Percentiles rank a stretch among this genome's conserved stretches.
phyloP scores from a whole-genome alignment of 805 yeast genomes.

The Pichia insulana region DNA sequence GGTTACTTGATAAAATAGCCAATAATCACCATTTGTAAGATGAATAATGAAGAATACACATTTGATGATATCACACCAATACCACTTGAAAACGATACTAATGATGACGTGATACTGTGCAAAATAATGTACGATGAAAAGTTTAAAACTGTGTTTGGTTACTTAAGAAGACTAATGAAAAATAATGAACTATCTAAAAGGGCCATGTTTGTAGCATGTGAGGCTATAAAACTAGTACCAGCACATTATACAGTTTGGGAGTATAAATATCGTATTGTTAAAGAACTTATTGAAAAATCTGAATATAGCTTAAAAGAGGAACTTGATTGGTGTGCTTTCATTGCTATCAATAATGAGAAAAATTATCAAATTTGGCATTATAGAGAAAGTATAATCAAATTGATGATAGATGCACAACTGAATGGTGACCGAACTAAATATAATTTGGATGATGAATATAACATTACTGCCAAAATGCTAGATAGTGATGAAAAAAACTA shows the following conservation, averaged over 20 bases:
- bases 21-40: not conserved
- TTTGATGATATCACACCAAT: constrained; percentile 13
- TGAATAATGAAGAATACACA: constrained; percentile 7
- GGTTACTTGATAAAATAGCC: no score
- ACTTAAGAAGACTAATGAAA: constrained; percentile 50
- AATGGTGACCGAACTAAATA: constrained; percentile 19
- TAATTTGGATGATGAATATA: constrained; percentile 44
- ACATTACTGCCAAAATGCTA: constrained; percentile 59
- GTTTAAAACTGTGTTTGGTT: constrained; percentile 53
- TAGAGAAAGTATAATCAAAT: constrained; percentile 54
- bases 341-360: constrained; percentile 72
- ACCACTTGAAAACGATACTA: constrained; percentile 9
- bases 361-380: constrained; percentile 98
- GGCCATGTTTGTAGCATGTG: constrained; percentile 57
- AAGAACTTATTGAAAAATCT: constrained; percentile 22
- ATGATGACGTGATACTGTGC: constrained; percentile 32
- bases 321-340: constrained; percentile 68
- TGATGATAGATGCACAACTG: constrained; percentile 10
- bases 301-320: constrained; percentile 38
- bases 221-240: constrained; percentile 60
- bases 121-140: constrained; percentile 66
- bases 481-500: constrained; percentile 81
- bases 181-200: constrained; percentile 58
- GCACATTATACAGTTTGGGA: constrained; percentile 93
- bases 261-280: constrained; percentile 49